These are phyloP conservation scores for Kwoniella europaea DNA, from an alignment of 768 basidiomycete genomes.

Conservation along the genomic window DNA sequence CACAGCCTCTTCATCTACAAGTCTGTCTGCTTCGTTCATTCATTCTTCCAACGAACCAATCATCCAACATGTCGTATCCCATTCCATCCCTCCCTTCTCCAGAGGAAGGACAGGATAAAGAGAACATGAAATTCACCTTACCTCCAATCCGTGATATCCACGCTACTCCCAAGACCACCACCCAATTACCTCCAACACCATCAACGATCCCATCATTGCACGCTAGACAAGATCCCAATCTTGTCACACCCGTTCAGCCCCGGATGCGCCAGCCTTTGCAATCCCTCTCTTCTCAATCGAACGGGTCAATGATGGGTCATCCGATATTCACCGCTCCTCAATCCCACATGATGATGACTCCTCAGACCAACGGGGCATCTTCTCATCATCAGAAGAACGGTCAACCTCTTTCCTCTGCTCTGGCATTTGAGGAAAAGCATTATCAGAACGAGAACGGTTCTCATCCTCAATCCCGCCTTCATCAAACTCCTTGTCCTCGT, in stretches of 20 bases:
- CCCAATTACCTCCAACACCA: slow-evolving; percentile 22
- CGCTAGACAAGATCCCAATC: slow-evolving; percentile 21
- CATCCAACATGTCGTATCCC: slow-evolving; percentile 12
- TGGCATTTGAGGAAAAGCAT: not conserved
- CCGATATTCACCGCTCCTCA: slow-evolving; percentile 7
- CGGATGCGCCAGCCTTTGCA: slow-evolving; percentile 24
- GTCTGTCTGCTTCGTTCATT: not conserved
- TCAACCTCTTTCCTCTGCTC: not conserved
- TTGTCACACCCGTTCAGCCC: slow-evolving; percentile 23
- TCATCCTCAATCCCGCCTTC: slow-evolving; percentile 7
- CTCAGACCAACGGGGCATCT: slow-evolving; percentile 6
- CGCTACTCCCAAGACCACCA: slow-evolving; percentile 21
- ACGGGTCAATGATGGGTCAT: not conserved
- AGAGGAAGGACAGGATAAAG: slow-evolving; percentile 12
- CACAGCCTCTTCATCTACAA: not conserved
- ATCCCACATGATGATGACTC: slow-evolving; percentile 7
- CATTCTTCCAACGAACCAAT: not conserved
- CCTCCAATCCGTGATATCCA: slow-evolving; percentile 25
- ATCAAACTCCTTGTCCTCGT: slow-evolving; percentile 26
- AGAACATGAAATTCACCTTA: slow-evolving; percentile 21
- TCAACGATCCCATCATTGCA: slow-evolving; percentile 13
- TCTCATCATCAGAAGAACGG: not conserved
- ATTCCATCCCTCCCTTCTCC: slow-evolving; percentile 6
- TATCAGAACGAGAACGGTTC: not conserved
- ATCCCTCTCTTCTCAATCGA: not conserved